Evolutionary conservation across 2,329 filamentous ascomycete species (phyloP).

Genomic region (Aureobasidium lini): DNA sequence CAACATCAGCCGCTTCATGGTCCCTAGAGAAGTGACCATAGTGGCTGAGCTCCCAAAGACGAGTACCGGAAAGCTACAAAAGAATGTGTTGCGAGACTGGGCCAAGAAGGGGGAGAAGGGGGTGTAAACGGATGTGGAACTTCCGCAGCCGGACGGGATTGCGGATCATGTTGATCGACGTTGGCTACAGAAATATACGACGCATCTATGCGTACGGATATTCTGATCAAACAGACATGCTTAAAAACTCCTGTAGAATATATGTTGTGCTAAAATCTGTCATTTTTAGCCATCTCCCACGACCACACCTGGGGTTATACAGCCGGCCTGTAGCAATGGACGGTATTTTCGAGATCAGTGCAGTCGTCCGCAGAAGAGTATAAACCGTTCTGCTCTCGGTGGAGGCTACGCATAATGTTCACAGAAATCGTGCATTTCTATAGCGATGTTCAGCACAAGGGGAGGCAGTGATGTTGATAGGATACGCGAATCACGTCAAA

Average conservation of each 20-base stretch:
- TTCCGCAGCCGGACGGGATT: conserved; percentile 3
- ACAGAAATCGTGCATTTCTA: no score
- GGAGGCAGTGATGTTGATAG: background rate
- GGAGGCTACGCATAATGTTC: no score
- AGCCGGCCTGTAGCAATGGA: no score
- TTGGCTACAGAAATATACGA: conserved; percentile 1
- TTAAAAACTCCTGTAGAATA: no score
- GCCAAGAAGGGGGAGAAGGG: conserved; percentile 49
- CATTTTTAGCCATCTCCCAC: no score
- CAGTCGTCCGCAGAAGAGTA: no score
- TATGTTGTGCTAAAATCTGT: no score
- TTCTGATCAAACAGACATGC: background rate
- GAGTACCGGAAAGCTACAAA: conserved; percentile 91
- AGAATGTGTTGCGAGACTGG: conserved; percentile 88
- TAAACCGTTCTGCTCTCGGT: no score
- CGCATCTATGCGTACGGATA: background rate
- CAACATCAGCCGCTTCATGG: conserved; percentile 86
- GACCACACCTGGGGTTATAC: no score
- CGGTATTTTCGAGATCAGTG: no score
- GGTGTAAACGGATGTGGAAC: conserved; percentile 5
- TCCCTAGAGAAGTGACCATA: conserved; percentile 61
- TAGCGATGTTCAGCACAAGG: no score
- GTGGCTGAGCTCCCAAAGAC: conserved; percentile 91
- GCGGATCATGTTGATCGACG: conserved; percentile 10
- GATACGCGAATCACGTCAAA: background rate